Base-by-base conservation (phyloP, 139 green algal species). In the Monoraphidium neglectum region DNA sequence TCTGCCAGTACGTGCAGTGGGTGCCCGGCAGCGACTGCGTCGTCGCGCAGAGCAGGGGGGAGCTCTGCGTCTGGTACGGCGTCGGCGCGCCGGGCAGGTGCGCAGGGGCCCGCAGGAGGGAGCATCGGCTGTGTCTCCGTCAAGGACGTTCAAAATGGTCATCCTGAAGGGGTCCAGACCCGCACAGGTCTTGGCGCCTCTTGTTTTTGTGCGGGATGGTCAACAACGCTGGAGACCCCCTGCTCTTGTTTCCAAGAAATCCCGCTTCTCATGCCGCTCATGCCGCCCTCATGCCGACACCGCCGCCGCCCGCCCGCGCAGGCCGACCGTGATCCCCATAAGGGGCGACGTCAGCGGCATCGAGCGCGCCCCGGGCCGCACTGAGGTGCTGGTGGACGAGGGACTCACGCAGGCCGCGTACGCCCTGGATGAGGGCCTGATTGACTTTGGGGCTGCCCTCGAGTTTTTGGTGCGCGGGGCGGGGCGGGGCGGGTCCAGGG, bases 21-120 rank as follows among this genome's bases (percentile, higher is more conserved):
- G 91, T 96, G 33, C 92, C 92, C 13, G 75, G 79, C 67, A 88
- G 71, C 21, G 89, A 95, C 71, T 91, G 95, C 23, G 84, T 97
- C 15, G 91, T 97, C 36, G 92, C 89, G 18, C 92, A 97, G 77
- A 87, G 65, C 75, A 77, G 87, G 32, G 72, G 77, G 69, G 93
- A 90, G 74, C 76, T 97, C 67, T 94, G 90, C 72, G 89, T 97
- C 47, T 97, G 91, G 92, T 97, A 96, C 83, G 87, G 60, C 63
- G 85, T 95, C 63, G 85, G 90, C 77, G 85, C 80, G 18, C 87
- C 90, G 3, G 90, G 95, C 74, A 83, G 72, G 72, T 78, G 32
- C 15, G 62, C n/a, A n/a, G 26, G 12, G 12, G 33, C 57, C 57
- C 13, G 24, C 65, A 76, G 66, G 64, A 81, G 38, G 26, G 21